These are phyloP conservation scores for Blastomyces percursus DNA, from an alignment of 2,329 filamentous ascomycete species.

Conservation along the genomic window DNA sequence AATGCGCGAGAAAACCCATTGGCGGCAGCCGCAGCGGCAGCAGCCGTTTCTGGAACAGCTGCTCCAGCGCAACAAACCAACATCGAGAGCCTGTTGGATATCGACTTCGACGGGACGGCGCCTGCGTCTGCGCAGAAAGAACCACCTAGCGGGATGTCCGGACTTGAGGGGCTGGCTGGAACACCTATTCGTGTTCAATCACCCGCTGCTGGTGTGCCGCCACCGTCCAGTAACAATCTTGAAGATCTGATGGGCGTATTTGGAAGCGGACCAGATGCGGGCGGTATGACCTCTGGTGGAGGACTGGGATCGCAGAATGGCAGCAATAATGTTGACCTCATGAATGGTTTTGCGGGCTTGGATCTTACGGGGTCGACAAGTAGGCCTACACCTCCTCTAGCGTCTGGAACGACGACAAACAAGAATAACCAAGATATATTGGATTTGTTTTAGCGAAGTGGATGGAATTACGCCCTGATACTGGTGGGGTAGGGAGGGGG, in stretches of 20 bases:
- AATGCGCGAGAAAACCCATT: conserved; percentile 90
- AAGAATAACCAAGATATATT: conserved; percentile 47
- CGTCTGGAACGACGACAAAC: conserved; percentile 5
- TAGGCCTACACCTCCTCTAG: conserved; percentile 18
- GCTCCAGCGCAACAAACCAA: conserved; percentile 54
- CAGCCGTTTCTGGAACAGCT: conserved; percentile 47
- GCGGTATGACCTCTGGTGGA: conserved; percentile 20
- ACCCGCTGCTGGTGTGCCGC: conserved; percentile 29
- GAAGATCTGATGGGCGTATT: conserved; percentile 71
- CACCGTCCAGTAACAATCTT: conserved; percentile 48
- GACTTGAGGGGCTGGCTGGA: conserved; percentile 47
- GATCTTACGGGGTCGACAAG: conserved; percentile 50
- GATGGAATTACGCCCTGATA: not conserved
- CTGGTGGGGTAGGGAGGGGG: not conserved
- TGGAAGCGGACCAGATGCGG: conserved; percentile 38
- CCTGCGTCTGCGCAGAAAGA: conserved; percentile 72
- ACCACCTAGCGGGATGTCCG: conserved; percentile 53
- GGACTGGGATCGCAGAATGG: conserved; percentile 24
- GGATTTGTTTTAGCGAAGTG: conserved; percentile 39
- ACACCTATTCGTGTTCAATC: conserved; percentile 42
- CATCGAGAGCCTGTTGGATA: conserved; percentile 88
- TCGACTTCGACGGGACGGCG: conserved; percentile 87
- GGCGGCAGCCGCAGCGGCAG: conserved; percentile 65
- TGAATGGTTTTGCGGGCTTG: conserved; percentile 74
- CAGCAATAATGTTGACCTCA: conserved; percentile 44